These are phyloP conservation scores for Aspergillus indologenus DNA, from an alignment of 495 filamentous ascomycete species.

Conservation along the genomic window DNA sequence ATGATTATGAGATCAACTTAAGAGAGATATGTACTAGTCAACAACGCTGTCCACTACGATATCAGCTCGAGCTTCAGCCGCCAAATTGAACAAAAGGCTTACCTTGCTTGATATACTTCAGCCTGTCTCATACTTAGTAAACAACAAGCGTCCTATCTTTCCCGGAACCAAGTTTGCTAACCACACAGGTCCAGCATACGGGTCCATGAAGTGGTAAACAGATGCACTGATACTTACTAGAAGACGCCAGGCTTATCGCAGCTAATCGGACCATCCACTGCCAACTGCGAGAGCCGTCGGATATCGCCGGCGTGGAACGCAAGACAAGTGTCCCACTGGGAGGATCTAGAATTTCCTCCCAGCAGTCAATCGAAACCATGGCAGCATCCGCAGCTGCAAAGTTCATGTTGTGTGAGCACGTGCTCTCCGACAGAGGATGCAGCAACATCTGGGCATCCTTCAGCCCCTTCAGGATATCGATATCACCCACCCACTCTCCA, in stretches of 20 bases:
- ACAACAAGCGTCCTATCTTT: not conserved
- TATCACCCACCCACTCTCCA: constrained; percentile 11
- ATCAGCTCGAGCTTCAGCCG: too few relatives aligned
- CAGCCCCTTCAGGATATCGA: constrained; percentile 10
- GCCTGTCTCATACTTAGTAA: too few relatives aligned
- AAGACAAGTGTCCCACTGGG: not conserved
- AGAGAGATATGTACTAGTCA: too few relatives aligned
- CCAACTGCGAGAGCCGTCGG: not conserved
- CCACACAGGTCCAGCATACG: constrained; percentile 8
- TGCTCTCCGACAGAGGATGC: not conserved
- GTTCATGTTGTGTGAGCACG: not conserved
- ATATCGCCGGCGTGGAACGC: constrained; percentile 2
- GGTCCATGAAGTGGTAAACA: not conserved
- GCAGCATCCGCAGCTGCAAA: not conserved
- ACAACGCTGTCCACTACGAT: too few relatives aligned
- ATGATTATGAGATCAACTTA: too few relatives aligned
- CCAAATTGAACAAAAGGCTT: too few relatives aligned
- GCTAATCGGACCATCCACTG: constrained; percentile 11
- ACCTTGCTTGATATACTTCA: too few relatives aligned
- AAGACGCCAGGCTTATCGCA: constrained; percentile 7
- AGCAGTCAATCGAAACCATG: constrained; percentile 11
- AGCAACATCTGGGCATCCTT: not conserved
- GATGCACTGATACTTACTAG: constrained; percentile 6
- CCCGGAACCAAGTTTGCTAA: not conserved
- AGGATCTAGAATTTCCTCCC: constrained; percentile 5